Percentiles rank a stretch among this genome's conserved stretches.
Evolutionary conservation across 345 rosid species (phyloP).

Genomic region (Firmiana major): DNA sequence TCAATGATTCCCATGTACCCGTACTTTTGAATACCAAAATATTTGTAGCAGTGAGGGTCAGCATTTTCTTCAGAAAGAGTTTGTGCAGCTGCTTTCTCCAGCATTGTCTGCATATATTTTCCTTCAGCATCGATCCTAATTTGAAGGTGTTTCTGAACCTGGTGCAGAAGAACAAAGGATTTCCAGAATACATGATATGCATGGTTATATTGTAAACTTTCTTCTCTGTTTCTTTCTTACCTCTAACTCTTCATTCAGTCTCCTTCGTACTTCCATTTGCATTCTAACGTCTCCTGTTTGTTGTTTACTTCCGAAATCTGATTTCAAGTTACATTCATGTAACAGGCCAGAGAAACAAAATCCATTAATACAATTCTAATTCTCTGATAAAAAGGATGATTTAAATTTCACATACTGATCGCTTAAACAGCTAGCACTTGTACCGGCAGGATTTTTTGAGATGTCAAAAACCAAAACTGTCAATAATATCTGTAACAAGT

Average conservation of each 20-base stretch:
- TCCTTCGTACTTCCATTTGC: not conserved
- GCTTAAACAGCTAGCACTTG: not conserved
- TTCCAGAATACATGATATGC: not conserved
- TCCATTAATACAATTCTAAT: not conserved
- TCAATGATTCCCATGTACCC: not conserved
- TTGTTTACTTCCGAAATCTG: not conserved
- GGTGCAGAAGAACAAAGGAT: not conserved
- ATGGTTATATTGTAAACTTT: not conserved
- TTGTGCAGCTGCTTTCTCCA: constrained; percentile 34
- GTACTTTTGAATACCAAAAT: not conserved
- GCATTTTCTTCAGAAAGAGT: constrained; percentile 17
- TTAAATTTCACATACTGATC: not conserved
- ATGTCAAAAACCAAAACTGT: not conserved
- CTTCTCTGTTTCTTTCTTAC: not conserved
- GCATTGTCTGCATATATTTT: constrained; percentile 31
- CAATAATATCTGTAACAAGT: not conserved
- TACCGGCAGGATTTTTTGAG: not conserved
- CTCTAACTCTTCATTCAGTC: not conserved
- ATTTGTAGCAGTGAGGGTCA: not conserved
- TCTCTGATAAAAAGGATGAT: no score
- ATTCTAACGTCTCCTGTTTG: not conserved
- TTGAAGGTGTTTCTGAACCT: constrained; percentile 42
- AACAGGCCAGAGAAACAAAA: not conserved
- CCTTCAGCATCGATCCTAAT: constrained; percentile 43
- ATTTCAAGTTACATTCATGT: not conserved